phyloP scores from a whole-genome alignment of 2,329 filamentous ascomycete species.

The Tolypocladium tropicale region DNA sequence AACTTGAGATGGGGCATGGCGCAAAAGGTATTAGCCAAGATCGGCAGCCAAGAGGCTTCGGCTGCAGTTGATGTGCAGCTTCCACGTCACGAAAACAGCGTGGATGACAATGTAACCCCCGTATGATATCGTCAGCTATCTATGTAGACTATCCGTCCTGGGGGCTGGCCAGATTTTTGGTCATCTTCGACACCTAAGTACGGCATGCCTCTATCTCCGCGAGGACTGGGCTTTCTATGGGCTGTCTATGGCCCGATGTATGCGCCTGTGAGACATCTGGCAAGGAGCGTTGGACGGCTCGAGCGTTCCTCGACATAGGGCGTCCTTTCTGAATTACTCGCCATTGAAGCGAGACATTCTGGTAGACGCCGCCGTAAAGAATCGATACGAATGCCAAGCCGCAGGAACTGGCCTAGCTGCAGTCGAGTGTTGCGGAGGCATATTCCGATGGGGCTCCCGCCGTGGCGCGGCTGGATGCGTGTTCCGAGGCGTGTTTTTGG shows the following conservation, averaged over 20 bases:
- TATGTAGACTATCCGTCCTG: too few species aligned
- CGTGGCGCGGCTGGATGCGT: not conserved
- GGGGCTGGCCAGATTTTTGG: too few species aligned
- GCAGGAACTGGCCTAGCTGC: not conserved
- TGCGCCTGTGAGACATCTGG: not conserved
- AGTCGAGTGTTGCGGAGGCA: not conserved
- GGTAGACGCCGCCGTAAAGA: not conserved
- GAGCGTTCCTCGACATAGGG: not conserved
- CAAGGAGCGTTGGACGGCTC: not conserved
- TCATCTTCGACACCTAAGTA: not conserved
- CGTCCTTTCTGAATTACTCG: not conserved
- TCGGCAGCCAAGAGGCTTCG: not conserved
- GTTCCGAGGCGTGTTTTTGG: not conserved
- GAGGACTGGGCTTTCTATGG: not conserved
- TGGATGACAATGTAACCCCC: not conserved
- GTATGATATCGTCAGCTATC: not conserved
- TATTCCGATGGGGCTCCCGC: not conserved
- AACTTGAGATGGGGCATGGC: conserved; percentile 8
- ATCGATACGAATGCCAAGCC: not conserved
- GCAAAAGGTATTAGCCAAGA: conserved; percentile 9
- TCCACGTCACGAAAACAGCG: not conserved
- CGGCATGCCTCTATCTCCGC: not conserved
- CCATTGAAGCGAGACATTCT: not conserved
- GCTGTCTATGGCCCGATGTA: not conserved
- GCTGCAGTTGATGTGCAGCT: not conserved